Evolutionary conservation across 2,329 filamentous ascomycete species (phyloP).

Genomic region (Fusarium globosum): DNA sequence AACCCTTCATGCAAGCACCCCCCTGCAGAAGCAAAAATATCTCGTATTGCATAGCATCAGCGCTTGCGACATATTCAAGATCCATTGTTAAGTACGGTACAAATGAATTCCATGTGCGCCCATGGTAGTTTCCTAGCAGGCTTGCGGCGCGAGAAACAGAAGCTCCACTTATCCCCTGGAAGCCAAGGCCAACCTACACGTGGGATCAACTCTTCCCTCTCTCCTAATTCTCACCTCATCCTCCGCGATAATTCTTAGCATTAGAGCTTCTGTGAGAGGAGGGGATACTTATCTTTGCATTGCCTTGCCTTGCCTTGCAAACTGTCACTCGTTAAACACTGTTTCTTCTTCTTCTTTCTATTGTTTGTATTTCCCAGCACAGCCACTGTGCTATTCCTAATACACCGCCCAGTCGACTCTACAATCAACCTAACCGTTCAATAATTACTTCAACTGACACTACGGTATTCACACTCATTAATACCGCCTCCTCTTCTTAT

Average conservation of each 20-base stretch:
- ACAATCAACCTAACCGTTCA: slow-evolving; percentile 21
- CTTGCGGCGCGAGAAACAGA: slow-evolving; percentile 1
- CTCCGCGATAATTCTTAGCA: slow-evolving; percentile 41
- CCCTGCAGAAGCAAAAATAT: neutral
- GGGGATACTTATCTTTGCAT: slow-evolving; percentile 42
- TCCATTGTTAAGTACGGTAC: neutral
- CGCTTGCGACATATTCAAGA: neutral
- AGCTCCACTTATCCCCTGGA: slow-evolving; percentile 32
- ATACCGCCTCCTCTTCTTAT: slow-evolving; percentile 33
- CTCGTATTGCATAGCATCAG: neutral
- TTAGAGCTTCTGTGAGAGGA: slow-evolving; percentile 29
- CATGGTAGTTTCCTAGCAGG: slow-evolving; percentile 5
- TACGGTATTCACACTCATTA: slow-evolving; percentile 37
- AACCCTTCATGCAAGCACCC: neutral
- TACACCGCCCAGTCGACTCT: slow-evolving; percentile 35
- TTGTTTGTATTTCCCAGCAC: slow-evolving; percentile 27
- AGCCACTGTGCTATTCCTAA: slow-evolving; percentile 26
- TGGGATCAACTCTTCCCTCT: slow-evolving; percentile 28
- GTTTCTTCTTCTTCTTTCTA: slow-evolving; percentile 21
- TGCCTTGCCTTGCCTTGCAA: slow-evolving; percentile 1
- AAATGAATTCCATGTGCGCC: slow-evolving; percentile 5
- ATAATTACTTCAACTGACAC: slow-evolving; percentile 26
- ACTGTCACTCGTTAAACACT: slow-evolving; percentile 40
- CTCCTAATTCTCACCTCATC: slow-evolving; percentile 41
- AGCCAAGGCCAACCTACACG: slow-evolving; percentile 11